Evolutionary conservation across 2,329 filamentous ascomycete genomes (phyloP).

Genomic region (Calonectria montana): DNA sequence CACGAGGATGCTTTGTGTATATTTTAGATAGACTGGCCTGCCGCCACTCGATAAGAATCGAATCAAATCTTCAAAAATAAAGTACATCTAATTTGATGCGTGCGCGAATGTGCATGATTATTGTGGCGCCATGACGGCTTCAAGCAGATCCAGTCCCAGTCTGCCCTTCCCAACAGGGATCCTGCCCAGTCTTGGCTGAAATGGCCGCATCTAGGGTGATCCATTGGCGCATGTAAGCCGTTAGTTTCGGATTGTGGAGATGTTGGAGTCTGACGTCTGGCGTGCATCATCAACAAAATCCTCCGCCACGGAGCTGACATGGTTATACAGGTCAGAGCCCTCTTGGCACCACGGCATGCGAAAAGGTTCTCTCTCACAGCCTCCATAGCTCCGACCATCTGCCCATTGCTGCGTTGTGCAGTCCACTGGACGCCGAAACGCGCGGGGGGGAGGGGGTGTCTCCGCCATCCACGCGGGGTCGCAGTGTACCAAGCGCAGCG

Average conservation of each 20-base stretch:
- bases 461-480: neutral
- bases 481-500: neutral
- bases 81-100: too few relatives aligned
- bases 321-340: slow-evolving; percentile 1
- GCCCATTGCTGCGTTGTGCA: neutral
- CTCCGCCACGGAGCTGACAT: slow-evolving; percentile 17
- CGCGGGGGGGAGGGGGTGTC: neutral
- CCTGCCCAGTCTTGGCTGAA: neutral
- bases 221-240: neutral
- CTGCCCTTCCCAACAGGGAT: neutral
- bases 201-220: neutral
- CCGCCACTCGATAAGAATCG: slow-evolving; percentile 38
- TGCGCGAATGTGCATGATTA: neutral
- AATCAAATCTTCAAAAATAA: slow-evolving; percentile 27
- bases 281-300: neutral
- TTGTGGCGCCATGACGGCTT: neutral
- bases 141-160: neutral
- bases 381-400: neutral
- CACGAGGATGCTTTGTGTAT: slow-evolving; percentile 41
- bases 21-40: slow-evolving; percentile 44
- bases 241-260: neutral
- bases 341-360: slow-evolving; percentile 4
- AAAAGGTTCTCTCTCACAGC: neutral
- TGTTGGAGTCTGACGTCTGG: neutral
- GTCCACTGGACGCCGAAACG: neutral